Evolutionary conservation across 2,329 filamentous ascomycete species (phyloP), one percentile per base, ranked within the genome.

Genomic region (Neophaeococcomyces mojaviensis): DNA sequence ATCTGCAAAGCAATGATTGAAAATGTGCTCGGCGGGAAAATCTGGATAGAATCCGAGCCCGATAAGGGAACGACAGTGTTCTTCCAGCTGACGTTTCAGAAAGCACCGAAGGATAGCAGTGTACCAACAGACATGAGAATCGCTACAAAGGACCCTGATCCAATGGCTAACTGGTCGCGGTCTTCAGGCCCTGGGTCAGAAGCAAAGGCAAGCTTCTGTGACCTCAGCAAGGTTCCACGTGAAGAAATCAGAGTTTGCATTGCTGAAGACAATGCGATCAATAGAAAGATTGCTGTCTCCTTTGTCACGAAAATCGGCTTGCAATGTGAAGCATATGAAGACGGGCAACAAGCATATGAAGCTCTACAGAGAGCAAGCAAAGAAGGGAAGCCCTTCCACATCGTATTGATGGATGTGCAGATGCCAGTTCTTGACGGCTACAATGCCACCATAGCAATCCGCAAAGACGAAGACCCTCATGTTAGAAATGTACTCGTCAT

Each of bases 401-500:
- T 72, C 20, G 67, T 71, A 33, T 69, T 72, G 49, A 71, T 72
- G 68, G 62, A 72, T 44, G 69, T 72, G 33, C 67, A 65, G 8
- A 72, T 72, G 68, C 69, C 69, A 1, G 64, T 71, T 3, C 66
- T 72, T 60, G 68, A 71, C 49, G 69, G 70, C 1, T 72, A 72
- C 46, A 68, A 72, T 56, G 69, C 70, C 1, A 72, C 70, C 6
- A 67, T 69, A 8, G 63, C 64, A 7, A 72, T 73, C 45, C 64
- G 70, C 15, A 55, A 63, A 55, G 88, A 96, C 62, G 64, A 78
- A 0, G 77, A 88, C 48, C 82, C 88, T 30, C 77, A 78, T 6
- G 87, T 97, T 9, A 77, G 86, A 43, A 82, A 86, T 53, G 79
- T 94, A 1, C 72, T 96, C n/a, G 86, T 97, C 39, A 96, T 97